Conservation (phyloP, 108 stramenopile genomes). For the Pelagomonas calceolata region DNA sequence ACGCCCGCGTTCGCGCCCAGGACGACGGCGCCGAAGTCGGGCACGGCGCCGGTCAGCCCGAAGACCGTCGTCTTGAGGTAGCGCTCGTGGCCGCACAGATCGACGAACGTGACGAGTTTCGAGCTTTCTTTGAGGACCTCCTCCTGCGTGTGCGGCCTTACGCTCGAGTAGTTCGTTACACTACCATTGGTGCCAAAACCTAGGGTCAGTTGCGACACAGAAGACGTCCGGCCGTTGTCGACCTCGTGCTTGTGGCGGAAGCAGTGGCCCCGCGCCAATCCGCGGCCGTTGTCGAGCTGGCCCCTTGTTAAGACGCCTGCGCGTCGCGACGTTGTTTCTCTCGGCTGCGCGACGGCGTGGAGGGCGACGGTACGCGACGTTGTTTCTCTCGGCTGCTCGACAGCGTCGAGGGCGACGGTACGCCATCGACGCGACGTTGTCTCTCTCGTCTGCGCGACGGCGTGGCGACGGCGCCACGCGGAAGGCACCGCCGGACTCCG, state of each 20-base stretch:
- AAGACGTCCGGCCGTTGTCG: conserved; percentile 88
- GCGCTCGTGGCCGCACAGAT: conserved; percentile 96
- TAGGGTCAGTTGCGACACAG: conserved; percentile 79
- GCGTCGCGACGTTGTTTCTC: no score
- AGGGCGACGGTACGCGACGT: no score
- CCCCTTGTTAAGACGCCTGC: no score
- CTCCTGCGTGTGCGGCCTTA: conserved; percentile 29
- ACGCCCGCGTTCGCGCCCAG: conserved; percentile 95
- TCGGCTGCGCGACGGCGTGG: no score
- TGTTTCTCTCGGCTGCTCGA: no score
- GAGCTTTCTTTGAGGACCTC: conserved; percentile 54
- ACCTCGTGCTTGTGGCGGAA: conserved; percentile 97
- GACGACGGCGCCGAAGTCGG: conserved; percentile 86
- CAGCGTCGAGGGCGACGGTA: no score
- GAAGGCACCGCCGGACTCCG: conserved; percentile 61
- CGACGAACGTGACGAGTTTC: conserved; percentile 79
- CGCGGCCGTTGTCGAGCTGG: conserved; percentile 85
- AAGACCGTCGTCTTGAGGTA: conserved; percentile 98
- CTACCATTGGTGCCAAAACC: conserved; percentile 74
- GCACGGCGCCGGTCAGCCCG: conserved; percentile 84
- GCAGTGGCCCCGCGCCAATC: conserved; percentile 73
- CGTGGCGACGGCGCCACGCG: no score
- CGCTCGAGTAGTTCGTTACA: conserved; percentile 22
- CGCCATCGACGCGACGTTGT: no score
- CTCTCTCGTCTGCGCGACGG: no score